These are phyloP conservation scores for Pichia ethanolica DNA, from an alignment of 805 yeast genomes.

Conservation along the genomic window DNA sequence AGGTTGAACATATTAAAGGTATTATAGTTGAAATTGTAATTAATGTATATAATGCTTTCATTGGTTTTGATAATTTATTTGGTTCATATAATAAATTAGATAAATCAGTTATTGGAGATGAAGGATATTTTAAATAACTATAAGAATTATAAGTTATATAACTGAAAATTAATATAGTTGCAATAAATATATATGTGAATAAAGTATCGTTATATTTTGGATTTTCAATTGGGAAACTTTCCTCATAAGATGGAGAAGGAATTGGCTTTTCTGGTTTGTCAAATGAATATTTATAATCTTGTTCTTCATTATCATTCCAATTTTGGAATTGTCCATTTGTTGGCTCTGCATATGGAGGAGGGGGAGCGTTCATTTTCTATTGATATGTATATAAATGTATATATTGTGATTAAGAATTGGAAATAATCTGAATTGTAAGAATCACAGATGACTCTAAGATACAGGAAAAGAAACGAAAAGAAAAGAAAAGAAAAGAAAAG, in stretches of 20 bases:
- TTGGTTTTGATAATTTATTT: slow-evolving; percentile 5
- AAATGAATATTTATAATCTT: slow-evolving; percentile 24
- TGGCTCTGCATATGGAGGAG: slow-evolving; percentile 7
- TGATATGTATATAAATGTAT: background rate
- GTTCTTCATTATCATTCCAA: slow-evolving; percentile 12
- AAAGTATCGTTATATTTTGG: slow-evolving; percentile 70
- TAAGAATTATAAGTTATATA: slow-evolving; percentile 11
- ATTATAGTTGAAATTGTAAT: slow-evolving; percentile 7
- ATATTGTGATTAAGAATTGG: background rate
- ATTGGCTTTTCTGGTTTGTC: slow-evolving; percentile 26
- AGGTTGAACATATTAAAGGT: slow-evolving; percentile 19
- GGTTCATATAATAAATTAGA: background rate
- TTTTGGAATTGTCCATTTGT: background rate
- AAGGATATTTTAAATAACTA: slow-evolving; percentile 4
- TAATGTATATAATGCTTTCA: slow-evolving; percentile 6
- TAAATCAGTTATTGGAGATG: background rate
- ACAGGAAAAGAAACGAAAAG: no score
- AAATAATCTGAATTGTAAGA: no score
- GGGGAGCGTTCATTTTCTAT: background rate
- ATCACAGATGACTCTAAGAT: no score
- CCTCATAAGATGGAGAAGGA: slow-evolving; percentile 43
- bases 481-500: no score
- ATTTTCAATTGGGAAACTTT: slow-evolving; percentile 55
- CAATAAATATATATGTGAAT: slow-evolving; percentile 45
- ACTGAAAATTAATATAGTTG: slow-evolving; percentile 13